phyloP scores from a whole-genome alignment of 139 green algal species.

The Eudorina sp. region DNA sequence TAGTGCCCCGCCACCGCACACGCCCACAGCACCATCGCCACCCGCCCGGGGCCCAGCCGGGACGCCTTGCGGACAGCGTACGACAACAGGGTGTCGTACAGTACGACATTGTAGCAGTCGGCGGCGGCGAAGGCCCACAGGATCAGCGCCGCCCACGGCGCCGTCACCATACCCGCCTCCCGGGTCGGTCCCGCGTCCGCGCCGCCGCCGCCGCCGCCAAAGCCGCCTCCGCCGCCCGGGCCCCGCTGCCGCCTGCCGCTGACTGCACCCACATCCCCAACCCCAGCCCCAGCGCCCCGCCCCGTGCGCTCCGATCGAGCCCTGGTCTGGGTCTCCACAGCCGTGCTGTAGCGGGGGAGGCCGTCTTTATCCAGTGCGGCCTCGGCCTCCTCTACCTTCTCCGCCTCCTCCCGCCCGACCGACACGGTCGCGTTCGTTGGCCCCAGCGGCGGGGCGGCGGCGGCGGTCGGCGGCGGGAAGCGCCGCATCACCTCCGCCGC shows the following conservation, averaged over 20 bases:
- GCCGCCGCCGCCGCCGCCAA: not conserved
- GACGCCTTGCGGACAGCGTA: not conserved
- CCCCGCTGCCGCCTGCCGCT: no score
- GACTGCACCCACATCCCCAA: no score
- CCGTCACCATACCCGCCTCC: not conserved
- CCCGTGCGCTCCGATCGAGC: no score
- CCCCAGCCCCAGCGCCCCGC: no score
- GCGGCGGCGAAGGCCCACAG: slow-evolving; percentile 41
- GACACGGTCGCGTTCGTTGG: not conserved
- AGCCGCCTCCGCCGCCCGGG: not conserved
- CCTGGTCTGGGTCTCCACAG: no score
- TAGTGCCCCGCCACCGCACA: slow-evolving; percentile 42
- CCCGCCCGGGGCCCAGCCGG: slow-evolving; percentile 9
- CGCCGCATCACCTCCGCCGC: not conserved
- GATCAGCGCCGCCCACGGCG: slow-evolving; percentile 36
- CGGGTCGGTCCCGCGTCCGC: not conserved
- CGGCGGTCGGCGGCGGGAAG: not conserved
- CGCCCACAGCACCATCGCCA: slow-evolving; percentile 42
- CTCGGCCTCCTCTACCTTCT: not conserved
- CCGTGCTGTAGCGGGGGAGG: no score
- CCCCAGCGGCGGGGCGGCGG: not conserved
- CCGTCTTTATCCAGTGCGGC: not conserved
- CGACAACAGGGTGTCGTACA: slow-evolving; percentile 44
- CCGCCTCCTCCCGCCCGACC: not conserved
- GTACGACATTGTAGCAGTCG: slow-evolving; percentile 19